Percentiles rank a stretch among this genome's conserved stretches.
Evolutionary conservation across 495 filamentous ascomycete genomes (phyloP).

Genomic region (Aspergillus saccharolyticus): DNA sequence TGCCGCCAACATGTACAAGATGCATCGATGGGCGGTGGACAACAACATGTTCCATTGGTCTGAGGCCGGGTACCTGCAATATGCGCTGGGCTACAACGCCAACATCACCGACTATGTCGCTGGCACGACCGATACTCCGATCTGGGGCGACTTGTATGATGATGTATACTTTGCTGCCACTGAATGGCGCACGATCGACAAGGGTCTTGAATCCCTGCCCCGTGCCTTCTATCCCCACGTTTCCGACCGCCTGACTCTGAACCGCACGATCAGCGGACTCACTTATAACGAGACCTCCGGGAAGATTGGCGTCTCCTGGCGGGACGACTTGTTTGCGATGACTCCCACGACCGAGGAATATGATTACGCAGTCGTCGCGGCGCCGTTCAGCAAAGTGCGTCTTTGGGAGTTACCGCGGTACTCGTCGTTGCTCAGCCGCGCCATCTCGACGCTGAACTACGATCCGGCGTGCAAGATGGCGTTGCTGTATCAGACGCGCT

Average conservation of each 20-base stretch:
- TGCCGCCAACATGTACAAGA: constrained; percentile 57
- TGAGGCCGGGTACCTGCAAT: constrained; percentile 57
- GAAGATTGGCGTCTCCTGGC: constrained; percentile 46
- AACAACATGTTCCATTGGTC: constrained; percentile 48
- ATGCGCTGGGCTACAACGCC: constrained; percentile 47
- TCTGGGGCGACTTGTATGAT: constrained; percentile 40
- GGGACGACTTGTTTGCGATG: constrained; percentile 35
- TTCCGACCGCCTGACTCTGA: constrained; percentile 48
- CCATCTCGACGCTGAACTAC: constrained; percentile 58
- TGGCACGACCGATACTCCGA: constrained; percentile 17
- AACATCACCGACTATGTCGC: constrained; percentile 52
- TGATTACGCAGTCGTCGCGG: constrained; percentile 61
- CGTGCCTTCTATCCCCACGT: constrained; percentile 58
- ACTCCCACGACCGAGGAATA: constrained; percentile 46
- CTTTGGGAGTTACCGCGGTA: constrained; percentile 50
- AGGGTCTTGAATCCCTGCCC: constrained; percentile 55
- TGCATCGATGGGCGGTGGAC: constrained; percentile 46
- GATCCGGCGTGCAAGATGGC: constrained; percentile 58
- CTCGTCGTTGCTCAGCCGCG: constrained; percentile 48
- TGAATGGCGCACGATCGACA: constrained; percentile 60
- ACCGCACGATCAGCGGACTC: constrained; percentile 45
- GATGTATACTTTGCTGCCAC: constrained; percentile 55
- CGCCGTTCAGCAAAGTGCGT: constrained; percentile 55
- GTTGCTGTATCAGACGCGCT: constrained; percentile 57
- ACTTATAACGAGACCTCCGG: constrained; percentile 35